Evolutionary conservation across 371 early-diverging fungal species (phyloP), one percentile per base, ranked within the genome.

Genomic region (Mortierella sp.): DNA sequence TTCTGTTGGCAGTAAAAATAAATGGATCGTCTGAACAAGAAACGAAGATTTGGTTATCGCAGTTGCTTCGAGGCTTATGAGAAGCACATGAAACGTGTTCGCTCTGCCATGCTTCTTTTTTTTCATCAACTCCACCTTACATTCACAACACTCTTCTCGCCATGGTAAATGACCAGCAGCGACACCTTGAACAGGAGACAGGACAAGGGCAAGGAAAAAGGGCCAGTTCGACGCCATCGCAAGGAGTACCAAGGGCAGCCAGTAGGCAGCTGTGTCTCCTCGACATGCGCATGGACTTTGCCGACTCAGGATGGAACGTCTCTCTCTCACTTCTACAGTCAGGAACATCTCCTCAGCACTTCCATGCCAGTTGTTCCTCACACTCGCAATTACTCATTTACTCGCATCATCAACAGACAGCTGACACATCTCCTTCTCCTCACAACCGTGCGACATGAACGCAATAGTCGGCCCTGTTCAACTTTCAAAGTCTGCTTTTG

Each of bases 401-500:
- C 43, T 6, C 2, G n/a, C n/a, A 40, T 6, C 43, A 50, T 16
- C 50, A 50, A 50, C 50, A 50, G 9, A 37, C 37, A 37, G 37
- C 40, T 51, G 40, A 26, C 69, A n/a, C 5, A 44, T 13, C 46
- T n/a, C 48, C 14, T 11, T 34, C 55, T 70, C 5, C 26, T n/a
- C n/a, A n/a, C n/a, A n/a, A n/a, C n/a, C n/a, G 2, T 44, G 8
- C 28, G 14, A 53, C 26, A 26, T 51, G 19, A 28, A 40, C 48
- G 31, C 61, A 53, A 71, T 83, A 93, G 94, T 93, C 94, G 61
- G 97, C 96, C 74, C 88, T 97, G 75, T 96, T 96, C 87, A 93
- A 96, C 88, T 96, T 97, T 75, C 92, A 95, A 79, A 93, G 95
- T 69, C 89, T 96, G 21, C 86, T 97, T 76, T 87, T 95, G 71